These are phyloP conservation scores for Penicillium steckii DNA, from an alignment of 495 filamentous ascomycete genomes.

Conservation along the genomic window DNA sequence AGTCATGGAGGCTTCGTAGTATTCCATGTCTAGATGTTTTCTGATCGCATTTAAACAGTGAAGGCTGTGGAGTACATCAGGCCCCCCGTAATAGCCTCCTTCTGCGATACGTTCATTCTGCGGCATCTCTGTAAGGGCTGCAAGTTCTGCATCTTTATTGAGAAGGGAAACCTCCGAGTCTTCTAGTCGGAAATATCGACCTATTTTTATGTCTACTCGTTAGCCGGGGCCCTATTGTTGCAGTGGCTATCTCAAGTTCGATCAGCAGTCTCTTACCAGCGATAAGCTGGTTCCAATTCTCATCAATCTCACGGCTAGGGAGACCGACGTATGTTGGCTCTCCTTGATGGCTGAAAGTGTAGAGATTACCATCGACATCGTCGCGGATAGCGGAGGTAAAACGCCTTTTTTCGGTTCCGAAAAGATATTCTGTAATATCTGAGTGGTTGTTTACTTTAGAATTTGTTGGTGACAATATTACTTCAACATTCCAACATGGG, in stretches of 20 bases:
- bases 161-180: background rate
- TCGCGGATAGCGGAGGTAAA: background rate
- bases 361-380: background rate
- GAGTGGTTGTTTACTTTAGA: too few species aligned
- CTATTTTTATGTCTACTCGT: background rate
- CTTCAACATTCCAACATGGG: too few species aligned
- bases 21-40: conserved; percentile 10
- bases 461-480: too few species aligned
- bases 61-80: conserved; percentile 14
- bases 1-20: conserved; percentile 6
- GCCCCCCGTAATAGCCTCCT: conserved; percentile 10
- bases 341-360: background rate
- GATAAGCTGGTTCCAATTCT: background rate
- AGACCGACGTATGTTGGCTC: background rate
- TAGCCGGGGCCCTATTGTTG: too few species aligned
- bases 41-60: conserved; percentile 14
- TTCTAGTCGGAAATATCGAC: background rate
- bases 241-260: too few species aligned
- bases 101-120: background rate
- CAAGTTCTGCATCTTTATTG: background rate
- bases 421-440: too few species aligned
- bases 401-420: background rate
- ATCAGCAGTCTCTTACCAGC: background rate
- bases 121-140: background rate
- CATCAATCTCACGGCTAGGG: background rate